Evolutionary conservation across 1,139 yeast genomes (phyloP).

Genomic region (Dujonia santamariae): DNA sequence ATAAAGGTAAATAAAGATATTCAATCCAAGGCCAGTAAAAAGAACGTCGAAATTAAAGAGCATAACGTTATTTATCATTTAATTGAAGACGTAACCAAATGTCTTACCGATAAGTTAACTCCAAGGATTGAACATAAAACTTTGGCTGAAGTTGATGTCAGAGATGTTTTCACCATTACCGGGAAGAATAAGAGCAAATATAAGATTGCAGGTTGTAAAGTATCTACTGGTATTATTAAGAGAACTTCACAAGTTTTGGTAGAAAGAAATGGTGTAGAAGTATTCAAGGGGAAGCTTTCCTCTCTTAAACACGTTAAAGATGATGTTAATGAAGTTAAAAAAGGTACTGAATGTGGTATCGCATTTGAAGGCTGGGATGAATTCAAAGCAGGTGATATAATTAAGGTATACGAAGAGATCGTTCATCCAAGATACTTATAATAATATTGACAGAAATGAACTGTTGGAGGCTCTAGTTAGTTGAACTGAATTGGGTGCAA

Average conservation of each 20-base stretch:
- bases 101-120: slow-evolving; percentile 56
- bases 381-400: slow-evolving; percentile 71
- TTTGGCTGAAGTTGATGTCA: slow-evolving; percentile 67
- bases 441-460: neutral
- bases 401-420: slow-evolving; percentile 72
- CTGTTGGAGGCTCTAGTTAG: too few species aligned
- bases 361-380: slow-evolving; percentile 69
- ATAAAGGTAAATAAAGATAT: slow-evolving; percentile 67
- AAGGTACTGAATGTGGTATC: slow-evolving; percentile 90
- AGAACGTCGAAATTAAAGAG: slow-evolving; percentile 58
- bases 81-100: slow-evolving; percentile 77
- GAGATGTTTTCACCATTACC: slow-evolving; percentile 70
- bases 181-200: slow-evolving; percentile 44
- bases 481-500: too few species aligned
- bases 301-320: slow-evolving; percentile 83
- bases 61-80: slow-evolving; percentile 85
- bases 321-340: slow-evolving; percentile 71
- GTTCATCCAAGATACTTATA: slow-evolving; percentile 67
- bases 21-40: slow-evolving; percentile 54
- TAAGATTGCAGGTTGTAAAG: slow-evolving; percentile 86
- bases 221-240: slow-evolving; percentile 65
- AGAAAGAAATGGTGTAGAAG: slow-evolving; percentile 48
- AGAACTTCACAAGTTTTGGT: slow-evolving; percentile 64
- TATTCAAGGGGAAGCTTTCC: slow-evolving; percentile 68
- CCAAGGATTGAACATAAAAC: slow-evolving; percentile 71